Evolutionary conservation across 805 yeast species (phyloP).

Genomic region (Grigorovia yakushimaensis): DNA sequence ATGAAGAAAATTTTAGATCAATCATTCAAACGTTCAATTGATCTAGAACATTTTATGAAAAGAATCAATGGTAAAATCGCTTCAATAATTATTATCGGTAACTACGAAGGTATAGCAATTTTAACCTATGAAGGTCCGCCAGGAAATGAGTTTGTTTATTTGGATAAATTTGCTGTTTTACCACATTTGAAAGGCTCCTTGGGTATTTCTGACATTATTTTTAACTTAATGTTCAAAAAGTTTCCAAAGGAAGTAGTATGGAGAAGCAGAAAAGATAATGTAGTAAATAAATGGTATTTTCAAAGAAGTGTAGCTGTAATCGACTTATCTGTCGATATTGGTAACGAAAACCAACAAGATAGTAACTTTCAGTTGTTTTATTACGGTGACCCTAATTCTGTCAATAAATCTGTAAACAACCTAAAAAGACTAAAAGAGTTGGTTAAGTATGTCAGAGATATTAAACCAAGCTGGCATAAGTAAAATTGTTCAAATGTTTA

Average conservation of each 20-base stretch:
- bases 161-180: constrained; percentile 90
- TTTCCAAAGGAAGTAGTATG: constrained; percentile 73
- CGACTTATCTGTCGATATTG: constrained; percentile 32
- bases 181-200: constrained; percentile 79
- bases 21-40: constrained; percentile 65
- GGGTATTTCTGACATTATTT: constrained; percentile 87
- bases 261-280: constrained; percentile 81
- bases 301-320: constrained; percentile 75
- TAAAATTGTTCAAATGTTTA: neutral
- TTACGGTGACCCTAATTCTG: constrained; percentile 29
- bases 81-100: constrained; percentile 76
- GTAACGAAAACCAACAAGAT: constrained; percentile 20
- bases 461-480: constrained; percentile 28
- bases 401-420: constrained; percentile 9
- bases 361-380: constrained; percentile 33
- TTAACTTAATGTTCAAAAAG: constrained; percentile 61
- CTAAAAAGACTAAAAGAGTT: constrained; percentile 16
- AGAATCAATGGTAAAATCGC: constrained; percentile 63
- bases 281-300: constrained; percentile 96
- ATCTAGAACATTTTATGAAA: constrained; percentile 52
- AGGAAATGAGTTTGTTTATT: constrained; percentile 48
- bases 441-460: constrained; percentile 26
- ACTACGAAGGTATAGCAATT: constrained; percentile 92
- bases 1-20: constrained; percentile 59
- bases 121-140: constrained; percentile 65